Base-by-base conservation (phyloP, 2,329 filamentous ascomycete genomes). In the Fusarium sp. region DNA sequence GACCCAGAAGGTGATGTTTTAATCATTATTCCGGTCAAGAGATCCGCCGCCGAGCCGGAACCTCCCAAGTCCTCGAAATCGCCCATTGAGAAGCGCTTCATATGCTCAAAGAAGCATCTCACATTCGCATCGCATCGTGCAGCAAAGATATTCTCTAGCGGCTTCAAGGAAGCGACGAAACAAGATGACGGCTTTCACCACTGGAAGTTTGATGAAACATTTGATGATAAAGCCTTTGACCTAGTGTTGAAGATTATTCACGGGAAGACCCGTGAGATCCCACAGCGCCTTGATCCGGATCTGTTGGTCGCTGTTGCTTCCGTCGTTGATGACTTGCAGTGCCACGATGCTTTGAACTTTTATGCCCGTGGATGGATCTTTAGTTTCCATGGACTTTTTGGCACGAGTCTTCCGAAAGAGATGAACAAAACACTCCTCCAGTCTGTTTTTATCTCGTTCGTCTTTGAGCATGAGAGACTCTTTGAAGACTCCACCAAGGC, bases 231-330 rank as follows among this genome's bases (percentile, higher is more conserved):
- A 30, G 43, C 56, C 1, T 30, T 59, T 4, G 27, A 41, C 1
- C 4, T 59, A 1, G 56, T 48, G 8, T 11, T 59, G 1, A 48
- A 49, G 1, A 6, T 59, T 7, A 57, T 59, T 2, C 52, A 59
- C 5, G 52, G 52, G 6, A 59, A 49, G 22, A 10, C 35, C 1
- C 52, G 56, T 3, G 30, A 20, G 0, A 4, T 59, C 2, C 52
- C 43, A 0, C 19, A 32, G 0, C 0, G 0, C n/a, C 5, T 17
- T 0, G 0, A 3, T 0, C 1, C 22, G 14, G 14, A 48, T 3
- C 4, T 49, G 3, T 22, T 57, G 3, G 22, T 35, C 3, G 6
- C 7, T 3, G 30, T 59, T 0, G 56, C 52, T n/a, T 30, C 17
- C 5, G 37, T 59, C 8, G 35, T 49, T 4, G 30, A 57, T 15